phyloP scores from a whole-genome alignment of 306 rosid genomes.

The Corylus heterophylla region DNA sequence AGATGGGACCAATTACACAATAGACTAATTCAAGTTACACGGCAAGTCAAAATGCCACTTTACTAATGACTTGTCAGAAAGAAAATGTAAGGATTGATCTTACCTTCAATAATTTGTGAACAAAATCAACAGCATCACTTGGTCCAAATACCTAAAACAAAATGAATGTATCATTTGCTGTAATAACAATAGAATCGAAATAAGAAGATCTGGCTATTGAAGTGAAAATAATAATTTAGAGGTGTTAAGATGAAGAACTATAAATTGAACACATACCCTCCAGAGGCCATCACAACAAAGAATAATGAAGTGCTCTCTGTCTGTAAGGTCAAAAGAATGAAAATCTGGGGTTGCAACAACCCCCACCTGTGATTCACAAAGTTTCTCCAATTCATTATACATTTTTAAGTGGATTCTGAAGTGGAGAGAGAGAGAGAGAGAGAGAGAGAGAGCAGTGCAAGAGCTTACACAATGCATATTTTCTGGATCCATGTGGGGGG shows the following conservation, averaged over 20 bases:
- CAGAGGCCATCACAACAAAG: conserved; percentile 96
- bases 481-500: not conserved
- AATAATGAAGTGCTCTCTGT: conserved; percentile 79
- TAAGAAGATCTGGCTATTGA: not conserved
- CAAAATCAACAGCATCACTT: conserved; percentile 88
- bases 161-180: conserved; percentile 16
- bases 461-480: not conserved
- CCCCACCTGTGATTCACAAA: conserved; percentile 66
- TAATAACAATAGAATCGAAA: conserved; percentile 17
- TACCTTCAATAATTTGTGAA: conserved; percentile 70
- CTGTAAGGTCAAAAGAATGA: conserved; percentile 75
- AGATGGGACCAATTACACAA: too few species aligned
- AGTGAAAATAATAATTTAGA: not conserved
- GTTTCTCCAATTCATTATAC: conserved; percentile 14
- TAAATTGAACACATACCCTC: conserved; percentile 55
- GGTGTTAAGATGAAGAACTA: not conserved
- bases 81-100: conserved; percentile 26
- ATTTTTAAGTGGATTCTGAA: not conserved
- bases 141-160: conserved; percentile 86
- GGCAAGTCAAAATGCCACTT: not conserved
- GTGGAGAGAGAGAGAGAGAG: too few species aligned
- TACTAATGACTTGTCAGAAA: not conserved
- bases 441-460: not conserved
- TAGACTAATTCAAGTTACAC: too few species aligned
- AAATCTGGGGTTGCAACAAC: conserved; percentile 76